Conservation (phyloP, 176 grass and related monocot genomes). For the Microstegium vimineum region DNA sequence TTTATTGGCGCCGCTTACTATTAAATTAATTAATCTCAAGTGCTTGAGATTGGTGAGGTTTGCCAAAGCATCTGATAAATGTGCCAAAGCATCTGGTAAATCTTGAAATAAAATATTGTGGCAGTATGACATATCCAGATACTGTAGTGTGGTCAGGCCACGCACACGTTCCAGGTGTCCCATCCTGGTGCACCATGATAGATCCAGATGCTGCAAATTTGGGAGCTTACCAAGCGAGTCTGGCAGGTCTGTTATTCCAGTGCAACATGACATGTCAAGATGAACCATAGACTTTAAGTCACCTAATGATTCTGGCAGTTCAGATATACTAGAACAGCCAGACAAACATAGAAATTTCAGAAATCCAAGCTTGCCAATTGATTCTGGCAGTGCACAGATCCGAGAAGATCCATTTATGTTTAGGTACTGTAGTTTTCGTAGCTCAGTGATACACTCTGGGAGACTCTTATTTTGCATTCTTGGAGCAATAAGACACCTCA, state of each 20-base stretch:
- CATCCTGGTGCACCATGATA: not conserved
- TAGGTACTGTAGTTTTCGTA: not conserved
- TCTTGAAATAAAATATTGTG: not conserved
- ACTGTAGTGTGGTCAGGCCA: not conserved
- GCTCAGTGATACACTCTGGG: not conserved
- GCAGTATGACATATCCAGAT: not conserved
- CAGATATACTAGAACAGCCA: not conserved
- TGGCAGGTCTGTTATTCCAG: not conserved
- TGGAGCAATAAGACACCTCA: constrained; percentile 6
- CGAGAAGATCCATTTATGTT: not conserved
- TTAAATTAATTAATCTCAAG: not conserved
- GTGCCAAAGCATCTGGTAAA: not conserved
- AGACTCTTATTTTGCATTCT: not conserved
- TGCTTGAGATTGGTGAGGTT: not conserved
- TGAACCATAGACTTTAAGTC: not conserved
- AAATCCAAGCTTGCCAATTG: not conserved
- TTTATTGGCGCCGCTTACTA: too few relatives aligned
- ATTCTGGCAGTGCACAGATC: not conserved
- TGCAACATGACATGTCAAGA: not conserved
- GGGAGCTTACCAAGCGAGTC: not conserved
- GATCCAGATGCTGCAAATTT: not conserved
- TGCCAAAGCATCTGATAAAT: not conserved
- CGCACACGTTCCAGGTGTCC: accelerated
- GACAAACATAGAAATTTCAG: not conserved
- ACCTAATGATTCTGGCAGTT: not conserved